These are phyloP conservation scores for Penicillium sp. DNA, from an alignment of 2,329 filamentous ascomycete species.

Conservation along the genomic window DNA sequence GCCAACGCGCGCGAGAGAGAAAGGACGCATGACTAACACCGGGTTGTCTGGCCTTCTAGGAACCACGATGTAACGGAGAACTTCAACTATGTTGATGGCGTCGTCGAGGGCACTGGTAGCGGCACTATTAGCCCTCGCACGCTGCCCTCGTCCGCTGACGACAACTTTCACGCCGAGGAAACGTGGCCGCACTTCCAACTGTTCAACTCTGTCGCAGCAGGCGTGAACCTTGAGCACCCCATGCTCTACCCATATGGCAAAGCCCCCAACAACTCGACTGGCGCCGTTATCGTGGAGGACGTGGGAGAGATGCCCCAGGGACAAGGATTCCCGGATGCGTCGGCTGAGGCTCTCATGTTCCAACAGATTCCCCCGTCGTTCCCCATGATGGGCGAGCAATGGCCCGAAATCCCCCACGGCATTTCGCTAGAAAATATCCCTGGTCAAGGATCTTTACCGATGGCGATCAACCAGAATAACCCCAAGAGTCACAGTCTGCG, in stretches of 20 bases:
- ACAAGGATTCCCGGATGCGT: constrained; percentile 32
- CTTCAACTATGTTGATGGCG: constrained; percentile 32
- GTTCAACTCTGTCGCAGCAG: constrained; percentile 34
- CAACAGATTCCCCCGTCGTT: constrained; percentile 34
- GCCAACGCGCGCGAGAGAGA: not conserved
- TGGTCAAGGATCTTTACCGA: constrained; percentile 16
- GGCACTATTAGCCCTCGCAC: constrained; percentile 41
- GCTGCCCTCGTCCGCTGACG: constrained; percentile 39
- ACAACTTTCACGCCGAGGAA: constrained; percentile 41
- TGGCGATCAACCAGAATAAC: constrained; percentile 24
- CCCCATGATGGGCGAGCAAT: constrained; percentile 31
- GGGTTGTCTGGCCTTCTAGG: constrained; percentile 16
- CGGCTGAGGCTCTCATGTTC: constrained; percentile 34
- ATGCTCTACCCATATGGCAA: constrained; percentile 39
- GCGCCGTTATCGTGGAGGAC: constrained; percentile 41
- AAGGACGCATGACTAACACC: not conserved
- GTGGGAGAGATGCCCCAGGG: constrained; percentile 31
- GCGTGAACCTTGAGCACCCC: constrained; percentile 35
- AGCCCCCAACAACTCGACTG: constrained; percentile 24
- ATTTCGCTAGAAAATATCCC: constrained; percentile 19
- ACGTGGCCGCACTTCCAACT: constrained; percentile 42
- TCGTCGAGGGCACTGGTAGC: constrained; percentile 34
- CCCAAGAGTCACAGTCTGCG: constrained; percentile 24
- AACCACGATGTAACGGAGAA: constrained; percentile 37
- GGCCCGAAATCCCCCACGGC: constrained; percentile 25